Evolutionary conservation across 441 rosid species (phyloP), one percentile per base, ranked within the genome.

Genomic region (Jatropha podagrica): DNA sequence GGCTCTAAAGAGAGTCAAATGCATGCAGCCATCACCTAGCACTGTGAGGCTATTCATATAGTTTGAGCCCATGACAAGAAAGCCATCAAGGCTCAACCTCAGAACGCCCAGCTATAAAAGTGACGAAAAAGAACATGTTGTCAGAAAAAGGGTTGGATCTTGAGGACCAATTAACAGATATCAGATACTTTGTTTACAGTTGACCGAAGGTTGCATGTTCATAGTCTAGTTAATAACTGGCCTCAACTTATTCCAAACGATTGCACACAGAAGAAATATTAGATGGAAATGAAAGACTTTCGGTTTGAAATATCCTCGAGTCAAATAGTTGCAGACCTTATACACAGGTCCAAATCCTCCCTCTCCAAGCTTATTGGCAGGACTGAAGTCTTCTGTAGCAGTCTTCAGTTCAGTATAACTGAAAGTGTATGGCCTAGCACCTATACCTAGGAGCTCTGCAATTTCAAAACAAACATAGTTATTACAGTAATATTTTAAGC

Each of bases 381-480:
- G 49, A 51, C 46, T 74, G 26, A 81, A 81, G 75, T 88, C 93
- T 54, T 88, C 82, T 37, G 94, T 88, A 42, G 93, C 93, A 74
- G 80, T 69, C 84, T 71, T 91, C 74, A 92, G 85, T 74, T 87
- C 94, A 17, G 81, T 71, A 73, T 83, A 88, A 76, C 83, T 84
- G 79, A 89, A 92, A 59, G 91, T 92, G 86, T 87, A 85, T 32
- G 95, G 89, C 78, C 78, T 83, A 51, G 85, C 73, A 70, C 83
- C 87, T 60, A 90, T 81, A 20, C 86, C 87, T 18, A 74, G 78
- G 68, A 90, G 78, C 77, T 79, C 86, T 83, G 82, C 66, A 61
- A 20, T 70, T 67, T 49, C 56, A 67, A 71, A n/a, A 72, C 5
- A 17, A 55, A 32, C 40, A 71, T 1, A n/a, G 11, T 20, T 32